Base-by-base conservation (phyloP, 306 rosid species). In the Trifolium repens region DNA sequence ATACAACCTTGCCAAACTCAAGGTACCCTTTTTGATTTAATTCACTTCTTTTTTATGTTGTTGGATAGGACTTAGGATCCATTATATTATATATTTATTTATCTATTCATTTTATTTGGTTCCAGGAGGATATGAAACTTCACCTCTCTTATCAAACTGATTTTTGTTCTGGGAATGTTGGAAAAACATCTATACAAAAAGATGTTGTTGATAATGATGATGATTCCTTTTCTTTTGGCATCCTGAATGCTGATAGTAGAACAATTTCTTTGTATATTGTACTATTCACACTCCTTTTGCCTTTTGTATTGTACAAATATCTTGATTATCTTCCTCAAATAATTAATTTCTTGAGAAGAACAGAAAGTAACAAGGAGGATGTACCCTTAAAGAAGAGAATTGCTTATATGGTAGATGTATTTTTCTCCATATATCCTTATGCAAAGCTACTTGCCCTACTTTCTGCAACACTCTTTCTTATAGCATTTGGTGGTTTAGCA, bases 391-490 rank as follows among this genome's bases (percentile, higher is more conserved):
- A 90, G 84, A 94, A 94, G 89, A 94, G 91, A 81, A 80, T 91
- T 80, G 96, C 97, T 35, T 94, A 91, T 79, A 90, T 81, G 78
- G 97, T 94, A 57, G 97, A 91, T 83, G 97, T 91, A 4, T 91
- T 89, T 77, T 94, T 94, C 89, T 94, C 97, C 69, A 83, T 94
- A 84, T 90, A 94, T 81, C 97, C 97, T 74, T 94, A 87, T 71
- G 98, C 98, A 37, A 94, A 94, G 87, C 88, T 94, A 22, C 93
- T 94, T 61, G 98, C 98, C 1, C 98, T 94, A 81, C 97, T 94
- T 70, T 90, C 87, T 54, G 98, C 98, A 63, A 94, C 98, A 17
- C 81, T 90, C 30, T 91, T 94, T 71, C 96, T 94, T 7, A 94
- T 94, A 37, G 98, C 87, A 62, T 94, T 91, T 76, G 98, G 98